These are phyloP conservation scores for Chrysanthemum makinoi DNA, from an alignment of 129 eudicot genomes.

Conservation along the genomic window DNA sequence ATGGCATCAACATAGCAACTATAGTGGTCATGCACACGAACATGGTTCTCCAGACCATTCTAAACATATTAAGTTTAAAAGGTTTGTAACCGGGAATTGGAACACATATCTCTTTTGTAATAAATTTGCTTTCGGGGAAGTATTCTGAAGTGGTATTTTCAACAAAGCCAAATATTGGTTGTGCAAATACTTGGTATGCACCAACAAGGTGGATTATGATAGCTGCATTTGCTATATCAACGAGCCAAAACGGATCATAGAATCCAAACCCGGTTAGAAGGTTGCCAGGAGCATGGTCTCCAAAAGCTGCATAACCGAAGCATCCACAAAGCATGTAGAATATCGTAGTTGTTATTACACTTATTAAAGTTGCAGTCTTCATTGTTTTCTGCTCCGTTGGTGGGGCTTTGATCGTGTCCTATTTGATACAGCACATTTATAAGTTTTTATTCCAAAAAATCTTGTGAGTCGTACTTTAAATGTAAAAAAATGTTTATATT, in stretches of 20 bases:
- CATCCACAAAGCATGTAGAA: constrained; percentile 77
- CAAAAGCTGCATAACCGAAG: constrained; percentile 67
- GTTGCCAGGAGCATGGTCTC: constrained; percentile 68
- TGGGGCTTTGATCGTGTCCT: constrained; percentile 63
- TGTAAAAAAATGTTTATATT: too few species aligned
- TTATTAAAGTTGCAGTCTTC: constrained; percentile 54
- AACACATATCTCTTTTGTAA: constrained; percentile 38
- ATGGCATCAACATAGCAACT: constrained; percentile 61
- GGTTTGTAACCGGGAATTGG: constrained; percentile 35
- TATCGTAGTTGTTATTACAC: constrained; percentile 44
- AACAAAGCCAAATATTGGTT: constrained; percentile 56
- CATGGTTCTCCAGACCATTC: constrained; percentile 49
- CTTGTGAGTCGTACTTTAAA: too few species aligned
- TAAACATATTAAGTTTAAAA: constrained; percentile 42
- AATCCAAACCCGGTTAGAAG: constrained; percentile 72
- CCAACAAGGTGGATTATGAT: constrained; percentile 70
- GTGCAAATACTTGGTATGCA: constrained; percentile 70
- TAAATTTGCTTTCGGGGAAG: constrained; percentile 44
- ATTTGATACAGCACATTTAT: background rate
- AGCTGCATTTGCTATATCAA: constrained; percentile 66
- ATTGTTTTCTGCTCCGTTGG: constrained; percentile 55
- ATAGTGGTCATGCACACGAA: constrained; percentile 52
- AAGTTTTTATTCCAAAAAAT: background rate
- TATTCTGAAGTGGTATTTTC: constrained; percentile 36
- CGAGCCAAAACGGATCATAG: constrained; percentile 61